A percentile compares a stretch with the other conserved stretches of the same genome.
Conservation (phyloP, 2,329 filamentous ascomycete species). For the Metarhizium album region DNA sequence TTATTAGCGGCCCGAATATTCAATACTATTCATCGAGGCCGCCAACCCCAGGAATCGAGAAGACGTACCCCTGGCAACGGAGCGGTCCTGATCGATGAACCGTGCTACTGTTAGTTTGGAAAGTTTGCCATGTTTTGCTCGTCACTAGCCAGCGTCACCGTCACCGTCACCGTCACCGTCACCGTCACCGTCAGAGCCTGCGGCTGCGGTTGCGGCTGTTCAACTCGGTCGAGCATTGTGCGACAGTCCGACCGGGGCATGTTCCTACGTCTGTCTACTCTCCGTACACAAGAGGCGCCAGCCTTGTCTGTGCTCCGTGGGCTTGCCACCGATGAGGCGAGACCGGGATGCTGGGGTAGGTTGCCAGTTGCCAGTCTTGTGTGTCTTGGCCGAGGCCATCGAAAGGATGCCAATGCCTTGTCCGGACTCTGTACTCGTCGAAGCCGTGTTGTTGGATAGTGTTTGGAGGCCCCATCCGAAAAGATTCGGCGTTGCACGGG, state of each 20-base stretch:
- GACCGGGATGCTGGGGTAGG: background rate
- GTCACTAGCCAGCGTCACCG: background rate
- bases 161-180: too few relatives aligned
- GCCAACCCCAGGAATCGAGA: too few relatives aligned
- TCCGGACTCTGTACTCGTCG: too few relatives aligned
- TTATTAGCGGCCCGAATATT: background rate
- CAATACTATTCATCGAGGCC: too few relatives aligned
- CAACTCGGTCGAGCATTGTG: background rate
- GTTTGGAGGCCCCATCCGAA: background rate
- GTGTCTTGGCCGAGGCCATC: background rate
- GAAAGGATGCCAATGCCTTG: background rate
- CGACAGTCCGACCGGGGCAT: background rate
- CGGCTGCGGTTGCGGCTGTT: too few relatives aligned
- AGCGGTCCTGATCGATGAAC: background rate
- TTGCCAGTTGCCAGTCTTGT: too few relatives aligned
- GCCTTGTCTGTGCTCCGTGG: background rate
- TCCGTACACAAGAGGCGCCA: background rate
- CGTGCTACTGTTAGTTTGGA: background rate
- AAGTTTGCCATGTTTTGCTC: background rate
- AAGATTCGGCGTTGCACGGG: slow-evolving; percentile 3
- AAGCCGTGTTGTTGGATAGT: background rate
- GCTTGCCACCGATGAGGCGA: background rate
- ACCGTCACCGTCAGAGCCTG: too few relatives aligned
- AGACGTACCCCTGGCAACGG: background rate
- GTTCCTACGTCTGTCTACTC: background rate